Percentiles rank a stretch among this genome's conserved stretches.
phyloP scores from a whole-genome alignment of 108 stramenopile genomes.

The Aurantiochytrium sp. region DNA sequence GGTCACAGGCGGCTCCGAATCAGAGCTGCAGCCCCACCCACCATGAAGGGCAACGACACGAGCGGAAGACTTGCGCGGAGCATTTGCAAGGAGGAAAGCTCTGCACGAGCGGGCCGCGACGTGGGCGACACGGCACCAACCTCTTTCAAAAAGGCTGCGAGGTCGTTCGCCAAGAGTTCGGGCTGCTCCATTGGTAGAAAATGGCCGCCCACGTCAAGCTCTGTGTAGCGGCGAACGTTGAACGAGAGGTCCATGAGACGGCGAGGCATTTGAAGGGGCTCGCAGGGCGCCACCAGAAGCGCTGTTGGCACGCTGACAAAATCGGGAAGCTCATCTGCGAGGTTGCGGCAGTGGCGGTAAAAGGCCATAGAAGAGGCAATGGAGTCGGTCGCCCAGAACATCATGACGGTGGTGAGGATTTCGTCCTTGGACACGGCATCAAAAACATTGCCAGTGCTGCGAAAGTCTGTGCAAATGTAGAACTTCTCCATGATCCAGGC shows the following conservation, averaged over 20 bases:
- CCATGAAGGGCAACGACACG: neutral
- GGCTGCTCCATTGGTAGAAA: neutral
- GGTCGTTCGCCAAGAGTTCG: neutral
- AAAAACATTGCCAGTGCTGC: neutral
- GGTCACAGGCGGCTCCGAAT: neutral
- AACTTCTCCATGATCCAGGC: neutral
- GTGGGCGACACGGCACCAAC: neutral
- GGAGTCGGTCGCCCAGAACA: neutral
- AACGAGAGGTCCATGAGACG: neutral
- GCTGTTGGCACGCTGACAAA: neutral
- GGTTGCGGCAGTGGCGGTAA: neutral
- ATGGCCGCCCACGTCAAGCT: neutral
- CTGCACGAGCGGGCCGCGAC: neutral
- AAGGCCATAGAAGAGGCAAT: neutral
- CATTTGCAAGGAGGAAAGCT: neutral
- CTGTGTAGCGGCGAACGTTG: neutral
- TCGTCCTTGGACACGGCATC: neutral
- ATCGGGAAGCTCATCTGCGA: neutral
- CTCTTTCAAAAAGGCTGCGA: neutral
- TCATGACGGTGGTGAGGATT: neutral
- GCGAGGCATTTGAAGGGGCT: neutral
- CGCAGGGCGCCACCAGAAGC: neutral
- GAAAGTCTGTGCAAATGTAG: neutral
- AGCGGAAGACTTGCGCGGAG: neutral
- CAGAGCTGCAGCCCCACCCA: neutral